Evolutionary conservation across 495 filamentous ascomycete genomes (phyloP).

Genomic region (Bacidia gigantensis): DNA sequence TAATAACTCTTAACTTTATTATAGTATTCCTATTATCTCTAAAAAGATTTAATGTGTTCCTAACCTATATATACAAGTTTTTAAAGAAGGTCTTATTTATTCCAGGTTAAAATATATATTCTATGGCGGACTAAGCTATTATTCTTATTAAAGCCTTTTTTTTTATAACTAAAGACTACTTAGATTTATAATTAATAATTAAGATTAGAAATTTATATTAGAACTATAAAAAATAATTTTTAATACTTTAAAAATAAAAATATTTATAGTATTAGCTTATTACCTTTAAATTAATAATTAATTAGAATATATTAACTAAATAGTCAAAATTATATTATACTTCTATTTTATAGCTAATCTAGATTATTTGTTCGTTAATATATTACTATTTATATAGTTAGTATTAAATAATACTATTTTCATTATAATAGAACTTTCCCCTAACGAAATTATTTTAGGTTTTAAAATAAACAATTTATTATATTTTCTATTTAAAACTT

Average conservation of each 20-base stretch:
- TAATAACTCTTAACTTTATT: background rate
- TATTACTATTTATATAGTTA: background rate
- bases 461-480: background rate
- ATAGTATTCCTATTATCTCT: background rate
- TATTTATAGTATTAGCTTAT: background rate
- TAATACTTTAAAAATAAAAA: background rate
- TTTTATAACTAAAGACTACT: background rate
- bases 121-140: background rate
- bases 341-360: background rate
- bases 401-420: background rate
- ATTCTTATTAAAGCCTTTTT: background rate
- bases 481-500: background rate
- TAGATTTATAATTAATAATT: background rate
- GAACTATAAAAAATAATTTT: background rate
- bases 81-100: background rate
- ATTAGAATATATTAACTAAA: background rate
- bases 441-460: background rate
- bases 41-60: background rate
- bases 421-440: background rate
- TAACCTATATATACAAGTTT: constrained; percentile 7
- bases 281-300: background rate
- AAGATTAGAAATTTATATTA: background rate
- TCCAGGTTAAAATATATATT: background rate
- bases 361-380: background rate
- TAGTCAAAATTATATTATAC: background rate